Percentiles rank a stretch among this genome's conserved stretches.
Conservation (phyloP, 129 eudicot genomes). For the Helianthus tuberosus region DNA sequence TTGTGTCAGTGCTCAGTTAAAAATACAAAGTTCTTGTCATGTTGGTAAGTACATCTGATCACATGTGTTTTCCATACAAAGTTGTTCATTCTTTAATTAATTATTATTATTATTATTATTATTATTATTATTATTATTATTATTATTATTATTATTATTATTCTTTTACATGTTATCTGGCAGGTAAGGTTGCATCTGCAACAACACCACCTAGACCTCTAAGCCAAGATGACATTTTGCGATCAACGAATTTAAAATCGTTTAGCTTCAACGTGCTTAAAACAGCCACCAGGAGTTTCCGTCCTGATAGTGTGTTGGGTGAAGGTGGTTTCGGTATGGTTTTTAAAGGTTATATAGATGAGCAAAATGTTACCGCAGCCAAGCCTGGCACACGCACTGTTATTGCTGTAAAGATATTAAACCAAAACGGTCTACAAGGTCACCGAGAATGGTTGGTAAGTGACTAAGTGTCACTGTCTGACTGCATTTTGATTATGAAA, state of each 20-base stretch:
- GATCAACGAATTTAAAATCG: conserved; percentile 52
- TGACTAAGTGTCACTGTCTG: conserved; percentile 39
- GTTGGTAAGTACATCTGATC: conserved; percentile 42
- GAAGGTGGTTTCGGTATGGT: conserved; percentile 86
- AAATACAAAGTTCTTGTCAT: conserved; percentile 41
- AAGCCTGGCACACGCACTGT: conserved; percentile 68
- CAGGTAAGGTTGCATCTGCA: conserved; percentile 40
- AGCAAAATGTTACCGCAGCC: conserved; percentile 57
- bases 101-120: no score
- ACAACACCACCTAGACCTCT: conserved; percentile 46
- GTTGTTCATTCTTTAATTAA: no score
- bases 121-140: no score
- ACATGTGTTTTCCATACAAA: no score
- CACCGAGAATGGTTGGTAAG: conserved; percentile 87
- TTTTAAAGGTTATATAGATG: conserved; percentile 76
- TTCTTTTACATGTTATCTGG: neutral
- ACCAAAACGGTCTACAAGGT: conserved; percentile 70
- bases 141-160: no score
- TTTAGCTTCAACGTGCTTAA: conserved; percentile 52
- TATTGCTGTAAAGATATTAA: conserved; percentile 66
- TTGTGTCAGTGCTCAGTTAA: conserved; percentile 44
- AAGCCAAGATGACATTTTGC: conserved; percentile 65
- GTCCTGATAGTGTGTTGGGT: conserved; percentile 79
- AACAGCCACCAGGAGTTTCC: conserved; percentile 68
- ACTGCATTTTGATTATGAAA: neutral